These are phyloP conservation scores for Pythium scleroteichum DNA, from an alignment of 352 stramenopile species.

Conservation along the genomic window DNA sequence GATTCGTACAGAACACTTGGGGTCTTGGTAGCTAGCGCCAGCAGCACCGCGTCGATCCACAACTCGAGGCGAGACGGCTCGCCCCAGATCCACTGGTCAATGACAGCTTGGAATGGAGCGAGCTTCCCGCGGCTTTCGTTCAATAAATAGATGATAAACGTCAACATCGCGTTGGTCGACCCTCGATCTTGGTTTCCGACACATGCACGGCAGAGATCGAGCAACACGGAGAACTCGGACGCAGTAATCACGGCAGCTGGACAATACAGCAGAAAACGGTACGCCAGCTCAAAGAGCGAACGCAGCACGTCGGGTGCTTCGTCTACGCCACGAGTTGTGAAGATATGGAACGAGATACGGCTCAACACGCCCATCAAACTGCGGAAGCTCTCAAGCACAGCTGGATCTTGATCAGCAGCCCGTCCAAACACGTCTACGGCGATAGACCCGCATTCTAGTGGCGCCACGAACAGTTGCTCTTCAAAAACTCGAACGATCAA, in stretches of 20 bases:
- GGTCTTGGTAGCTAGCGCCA: slow-evolving; percentile 49
- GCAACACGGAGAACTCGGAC: slow-evolving; percentile 53
- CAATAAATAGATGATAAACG: slow-evolving; percentile 65
- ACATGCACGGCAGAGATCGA: slow-evolving; percentile 61
- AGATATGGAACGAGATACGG: slow-evolving; percentile 63
- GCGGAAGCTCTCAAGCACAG: slow-evolving; percentile 55
- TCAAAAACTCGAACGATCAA: slow-evolving; percentile 67
- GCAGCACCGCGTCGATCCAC: slow-evolving; percentile 52
- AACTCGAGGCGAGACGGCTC: slow-evolving; percentile 39
- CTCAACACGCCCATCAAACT: slow-evolving; percentile 60
- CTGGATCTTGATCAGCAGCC: slow-evolving; percentile 29
- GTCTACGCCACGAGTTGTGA: slow-evolving; percentile 56
- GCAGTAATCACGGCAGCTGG: slow-evolving; percentile 57
- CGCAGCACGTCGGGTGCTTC: slow-evolving; percentile 62
- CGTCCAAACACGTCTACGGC: slow-evolving; percentile 73
- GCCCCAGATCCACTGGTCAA: slow-evolving; percentile 48
- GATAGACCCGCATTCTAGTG: slow-evolving; percentile 67
- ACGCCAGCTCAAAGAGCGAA: slow-evolving; percentile 67
- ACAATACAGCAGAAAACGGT: slow-evolving; percentile 75
- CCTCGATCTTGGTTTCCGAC: slow-evolving; percentile 64
- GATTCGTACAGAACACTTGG: slow-evolving; percentile 63
- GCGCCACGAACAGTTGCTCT: slow-evolving; percentile 47
- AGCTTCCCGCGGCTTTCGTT: slow-evolving; percentile 57
- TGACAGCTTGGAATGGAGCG: slow-evolving; percentile 37
- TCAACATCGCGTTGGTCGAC: slow-evolving; percentile 67